Evolutionary conservation across 805 yeast genomes (phyloP).

Genomic region (Myxozyma vanderwaltii): DNA sequence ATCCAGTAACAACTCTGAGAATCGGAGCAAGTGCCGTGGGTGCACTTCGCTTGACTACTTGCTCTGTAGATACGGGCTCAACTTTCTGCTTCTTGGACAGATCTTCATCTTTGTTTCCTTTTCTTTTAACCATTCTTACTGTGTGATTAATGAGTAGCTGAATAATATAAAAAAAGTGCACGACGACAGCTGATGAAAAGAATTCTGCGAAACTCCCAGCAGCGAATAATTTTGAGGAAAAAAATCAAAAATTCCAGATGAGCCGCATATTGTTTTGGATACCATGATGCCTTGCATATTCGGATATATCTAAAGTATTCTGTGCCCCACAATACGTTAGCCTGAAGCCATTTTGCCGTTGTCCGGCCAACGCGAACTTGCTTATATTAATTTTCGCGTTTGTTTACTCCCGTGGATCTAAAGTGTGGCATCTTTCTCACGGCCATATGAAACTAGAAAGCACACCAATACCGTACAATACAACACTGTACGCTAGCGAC

Average conservation of each 20-base stretch:
- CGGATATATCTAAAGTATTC: not conserved
- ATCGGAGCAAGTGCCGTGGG: slow-evolving; percentile 13
- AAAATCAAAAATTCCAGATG: not conserved
- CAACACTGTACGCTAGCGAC: no score
- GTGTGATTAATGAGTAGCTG: not conserved
- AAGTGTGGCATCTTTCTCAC: no score
- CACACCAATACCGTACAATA: no score
- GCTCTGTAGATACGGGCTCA: not conserved
- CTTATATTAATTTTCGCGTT: not conserved
- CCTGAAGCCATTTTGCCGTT: not conserved
- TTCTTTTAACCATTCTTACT: slow-evolving; percentile 1
- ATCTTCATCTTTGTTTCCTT: not conserved
- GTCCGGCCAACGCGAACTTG: slow-evolving; percentile 5
- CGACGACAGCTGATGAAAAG: not conserved
- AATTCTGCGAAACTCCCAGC: not conserved
- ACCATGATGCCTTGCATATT: not conserved
- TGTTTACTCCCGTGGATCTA: slow-evolving; percentile 2
- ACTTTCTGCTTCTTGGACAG: not conserved
- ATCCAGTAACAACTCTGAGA: slow-evolving; percentile 84
- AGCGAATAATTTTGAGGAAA: not conserved
- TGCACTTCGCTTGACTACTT: not conserved
- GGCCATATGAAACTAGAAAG: no score
- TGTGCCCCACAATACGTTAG: not conserved
- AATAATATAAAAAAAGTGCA: not conserved
- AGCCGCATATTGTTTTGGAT: not conserved